Evolutionary conservation across 2,329 filamentous ascomycete genomes (phyloP).

Genomic region (Cercospora citrullina): DNA sequence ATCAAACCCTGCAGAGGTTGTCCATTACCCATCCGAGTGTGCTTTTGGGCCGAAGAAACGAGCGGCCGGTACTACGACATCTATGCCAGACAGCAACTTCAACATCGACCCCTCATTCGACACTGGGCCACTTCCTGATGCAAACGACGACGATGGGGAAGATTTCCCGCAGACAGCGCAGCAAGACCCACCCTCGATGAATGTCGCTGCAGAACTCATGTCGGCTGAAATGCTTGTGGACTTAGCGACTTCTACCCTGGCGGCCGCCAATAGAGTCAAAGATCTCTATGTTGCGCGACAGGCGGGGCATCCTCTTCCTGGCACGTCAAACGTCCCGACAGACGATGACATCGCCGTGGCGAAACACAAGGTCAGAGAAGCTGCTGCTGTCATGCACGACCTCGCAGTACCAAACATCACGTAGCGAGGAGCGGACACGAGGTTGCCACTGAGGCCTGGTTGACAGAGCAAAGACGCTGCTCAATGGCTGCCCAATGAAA

Average conservation of each 20-base stretch:
- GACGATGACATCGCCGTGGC: slow-evolving; percentile 28
- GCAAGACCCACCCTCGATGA: slow-evolving; percentile 13
- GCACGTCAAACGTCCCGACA: slow-evolving; percentile 25
- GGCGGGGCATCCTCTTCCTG: slow-evolving; percentile 19
- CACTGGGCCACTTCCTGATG: not conserved
- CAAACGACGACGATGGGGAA: not conserved
- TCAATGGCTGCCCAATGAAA: not conserved
- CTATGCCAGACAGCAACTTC: not conserved
- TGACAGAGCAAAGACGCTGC: not conserved
- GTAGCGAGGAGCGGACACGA: not conserved
- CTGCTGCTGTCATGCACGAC: slow-evolving; percentile 30
- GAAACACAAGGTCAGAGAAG: slow-evolving; percentile 30
- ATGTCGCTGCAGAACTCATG: slow-evolving; percentile 30
- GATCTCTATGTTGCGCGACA: slow-evolving; percentile 31
- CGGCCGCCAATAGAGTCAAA: slow-evolving; percentile 29
- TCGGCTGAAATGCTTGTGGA: slow-evolving; percentile 33
- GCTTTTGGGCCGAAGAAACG: slow-evolving; percentile 30
- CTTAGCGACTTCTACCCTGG: slow-evolving; percentile 30
- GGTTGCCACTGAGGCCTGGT: not conserved
- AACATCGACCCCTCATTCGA: slow-evolving; percentile 16
- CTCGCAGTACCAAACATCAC: slow-evolving; percentile 4
- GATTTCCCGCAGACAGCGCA: slow-evolving; percentile 3
- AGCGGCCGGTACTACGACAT: not conserved
- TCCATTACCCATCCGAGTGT: slow-evolving; percentile 31
- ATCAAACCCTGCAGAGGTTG: slow-evolving; percentile 18